Conservation (phyloP, 345 rosid species). For the Durio zibethinus region DNA sequence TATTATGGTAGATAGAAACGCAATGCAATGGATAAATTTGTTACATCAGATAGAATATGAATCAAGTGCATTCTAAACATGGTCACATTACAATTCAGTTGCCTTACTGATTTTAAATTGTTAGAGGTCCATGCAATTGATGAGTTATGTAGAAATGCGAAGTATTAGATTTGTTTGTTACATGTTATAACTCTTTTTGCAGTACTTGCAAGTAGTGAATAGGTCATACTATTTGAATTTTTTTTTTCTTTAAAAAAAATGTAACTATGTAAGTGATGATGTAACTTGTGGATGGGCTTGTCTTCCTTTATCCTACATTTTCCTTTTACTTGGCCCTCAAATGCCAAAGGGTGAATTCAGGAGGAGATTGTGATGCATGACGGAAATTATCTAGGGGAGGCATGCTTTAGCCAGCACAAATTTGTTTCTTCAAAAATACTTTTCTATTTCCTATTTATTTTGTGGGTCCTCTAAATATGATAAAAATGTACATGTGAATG, state of each 20-base stretch:
- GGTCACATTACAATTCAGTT: not conserved
- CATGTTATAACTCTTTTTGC: no score
- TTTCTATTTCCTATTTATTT: not conserved
- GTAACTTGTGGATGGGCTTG: not conserved
- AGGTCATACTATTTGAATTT: no score
- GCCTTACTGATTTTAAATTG: not conserved
- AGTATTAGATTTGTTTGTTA: not conserved
- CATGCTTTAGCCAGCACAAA: not conserved
- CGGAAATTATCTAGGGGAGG: not conserved
- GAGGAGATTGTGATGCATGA: not conserved
- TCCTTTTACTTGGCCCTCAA: not conserved
- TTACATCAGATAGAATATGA: not conserved
- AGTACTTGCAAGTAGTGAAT: no score
- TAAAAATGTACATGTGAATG: no score
- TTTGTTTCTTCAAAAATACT: not conserved
- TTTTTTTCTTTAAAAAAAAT: no score
- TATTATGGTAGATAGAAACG: not conserved
- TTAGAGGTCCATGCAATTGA: not conserved
- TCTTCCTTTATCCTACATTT: not conserved
- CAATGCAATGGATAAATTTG: not conserved
- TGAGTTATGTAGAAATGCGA: not conserved
- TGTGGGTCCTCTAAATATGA: not conserved
- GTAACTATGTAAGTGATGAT: not conserved
- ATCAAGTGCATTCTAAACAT: not conserved
- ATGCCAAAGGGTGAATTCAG: no score